Conservation (phyloP, 164 flowering plant species). For the Aristolochia fimbriata region DNA sequence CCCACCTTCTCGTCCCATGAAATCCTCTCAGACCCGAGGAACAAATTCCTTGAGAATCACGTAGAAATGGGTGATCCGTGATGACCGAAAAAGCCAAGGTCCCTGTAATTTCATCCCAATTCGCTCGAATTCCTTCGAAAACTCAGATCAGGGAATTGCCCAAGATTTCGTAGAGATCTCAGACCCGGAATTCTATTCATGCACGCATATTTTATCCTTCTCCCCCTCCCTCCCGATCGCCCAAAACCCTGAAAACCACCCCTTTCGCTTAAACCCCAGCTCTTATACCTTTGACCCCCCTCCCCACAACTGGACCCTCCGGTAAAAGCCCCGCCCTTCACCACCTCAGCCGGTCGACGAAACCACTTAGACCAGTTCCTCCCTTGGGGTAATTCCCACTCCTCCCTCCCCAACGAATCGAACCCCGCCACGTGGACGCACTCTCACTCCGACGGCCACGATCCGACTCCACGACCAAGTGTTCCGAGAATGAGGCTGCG, state of each 20-base stretch:
- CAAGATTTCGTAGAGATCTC: slow-evolving; percentile 7
- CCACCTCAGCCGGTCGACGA: slow-evolving; percentile 3
- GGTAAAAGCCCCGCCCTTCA: slow-evolving; percentile 1
- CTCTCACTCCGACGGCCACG: slow-evolving; percentile 17
- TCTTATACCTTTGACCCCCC: slow-evolving; percentile 14
- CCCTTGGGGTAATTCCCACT: slow-evolving; percentile 16
- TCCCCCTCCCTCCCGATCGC: slow-evolving; percentile 2
- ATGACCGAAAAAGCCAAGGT: neutral
- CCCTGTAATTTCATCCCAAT: neutral
- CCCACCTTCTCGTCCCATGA: no score
- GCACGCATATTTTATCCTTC: neutral
- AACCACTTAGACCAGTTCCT: slow-evolving; percentile 19
- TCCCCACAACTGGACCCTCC: slow-evolving; percentile 8
- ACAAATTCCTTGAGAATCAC: slow-evolving; percentile 8
- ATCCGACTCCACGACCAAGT: neutral
- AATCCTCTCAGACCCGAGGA: no score
- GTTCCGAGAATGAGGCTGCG: no score
- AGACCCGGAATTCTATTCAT: slow-evolving; percentile 1
- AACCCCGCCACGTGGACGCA: slow-evolving; percentile 8
- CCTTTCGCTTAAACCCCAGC: slow-evolving; percentile 13
- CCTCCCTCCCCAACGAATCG: neutral
- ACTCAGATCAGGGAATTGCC: slow-evolving; percentile 4
- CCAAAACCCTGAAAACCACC: slow-evolving; percentile 22
- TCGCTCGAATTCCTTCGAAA: slow-evolving; percentile 5
- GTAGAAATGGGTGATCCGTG: slow-evolving; percentile 1